Conservation (phyloP, 2,329 filamentous ascomycete genomes). For the Ramularia collo-cygni region DNA sequence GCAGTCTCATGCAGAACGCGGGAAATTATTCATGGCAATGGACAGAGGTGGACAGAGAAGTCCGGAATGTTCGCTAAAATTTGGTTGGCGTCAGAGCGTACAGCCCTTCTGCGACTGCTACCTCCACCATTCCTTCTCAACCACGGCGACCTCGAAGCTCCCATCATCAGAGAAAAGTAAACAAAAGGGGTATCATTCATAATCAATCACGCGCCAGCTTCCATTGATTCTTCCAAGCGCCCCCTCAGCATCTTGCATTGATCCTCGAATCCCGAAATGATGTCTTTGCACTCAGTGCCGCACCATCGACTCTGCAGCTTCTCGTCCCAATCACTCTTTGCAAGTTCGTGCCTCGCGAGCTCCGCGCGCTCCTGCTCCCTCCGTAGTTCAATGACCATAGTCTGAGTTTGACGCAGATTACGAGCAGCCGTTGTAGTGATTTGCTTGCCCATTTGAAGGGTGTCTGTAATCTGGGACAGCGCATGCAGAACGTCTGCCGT, state of each 20-base stretch:
- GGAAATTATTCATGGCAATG: no score
- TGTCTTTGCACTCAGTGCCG: constrained; percentile 74
- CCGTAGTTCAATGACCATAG: constrained; percentile 78
- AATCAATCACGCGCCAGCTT: no score
- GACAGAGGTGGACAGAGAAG: no score
- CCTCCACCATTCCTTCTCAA: no score
- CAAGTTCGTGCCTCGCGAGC: constrained; percentile 75
- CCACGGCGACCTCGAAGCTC: no score
- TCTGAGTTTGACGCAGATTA: constrained; percentile 71
- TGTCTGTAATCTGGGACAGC: constrained; percentile 80
- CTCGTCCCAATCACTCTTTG: constrained; percentile 73
- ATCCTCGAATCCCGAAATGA: constrained; percentile 87
- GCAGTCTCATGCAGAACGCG: no score
- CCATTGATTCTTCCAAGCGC: constrained; percentile 13
- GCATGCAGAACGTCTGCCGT: constrained; percentile 68
- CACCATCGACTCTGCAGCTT: constrained; percentile 71
- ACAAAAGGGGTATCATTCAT: no score
- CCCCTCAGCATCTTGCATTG: constrained; percentile 75
- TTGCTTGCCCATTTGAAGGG: constrained; percentile 88
- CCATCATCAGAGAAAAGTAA: no score
- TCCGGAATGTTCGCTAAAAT: no score
- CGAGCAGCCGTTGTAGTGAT: constrained; percentile 75
- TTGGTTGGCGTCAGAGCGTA: no score
- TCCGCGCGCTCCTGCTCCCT: constrained; percentile 76
- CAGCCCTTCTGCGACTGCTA: no score